Percentiles rank a stretch among this genome's conserved stretches.
Conservation (phyloP, 2,329 filamentous ascomycete species). For the Aureobasidium subglaciale region DNA sequence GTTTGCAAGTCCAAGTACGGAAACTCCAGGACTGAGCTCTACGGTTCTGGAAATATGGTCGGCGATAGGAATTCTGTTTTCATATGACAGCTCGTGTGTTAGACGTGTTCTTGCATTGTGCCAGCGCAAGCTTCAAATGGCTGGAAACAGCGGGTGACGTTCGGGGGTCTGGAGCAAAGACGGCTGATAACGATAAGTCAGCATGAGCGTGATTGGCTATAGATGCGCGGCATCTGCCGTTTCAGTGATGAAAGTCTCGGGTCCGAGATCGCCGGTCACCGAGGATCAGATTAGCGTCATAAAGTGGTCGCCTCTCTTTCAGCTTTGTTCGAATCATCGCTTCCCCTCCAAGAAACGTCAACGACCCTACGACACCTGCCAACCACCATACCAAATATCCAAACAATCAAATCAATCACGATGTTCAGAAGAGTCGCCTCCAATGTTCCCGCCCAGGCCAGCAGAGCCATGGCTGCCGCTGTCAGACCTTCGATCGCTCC, state of each 20-base stretch:
- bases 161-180: background rate
- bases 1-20: too few relatives aligned
- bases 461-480: constrained; percentile 43
- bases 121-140: background rate
- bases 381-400: background rate
- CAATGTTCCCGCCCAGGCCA: constrained; percentile 46
- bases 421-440: constrained; percentile 55
- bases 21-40: too few relatives aligned
- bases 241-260: background rate
- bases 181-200: constrained; percentile 5
- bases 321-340: constrained; percentile 8
- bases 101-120: background rate
- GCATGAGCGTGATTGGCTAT: background rate
- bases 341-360: background rate
- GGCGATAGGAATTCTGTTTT: too few relatives aligned
- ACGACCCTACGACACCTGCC: background rate
- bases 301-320: constrained; percentile 12
- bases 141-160: background rate
- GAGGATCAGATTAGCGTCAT: constrained; percentile 15
- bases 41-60: too few relatives aligned
- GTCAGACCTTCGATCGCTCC: constrained; percentile 43
- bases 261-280: constrained; percentile 9
- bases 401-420: constrained; percentile 20
- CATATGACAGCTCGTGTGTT: too few relatives aligned
- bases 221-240: background rate